Base-by-base conservation (phyloP, 768 basidiomycete genomes). In the Royoungia palumana region DNA sequence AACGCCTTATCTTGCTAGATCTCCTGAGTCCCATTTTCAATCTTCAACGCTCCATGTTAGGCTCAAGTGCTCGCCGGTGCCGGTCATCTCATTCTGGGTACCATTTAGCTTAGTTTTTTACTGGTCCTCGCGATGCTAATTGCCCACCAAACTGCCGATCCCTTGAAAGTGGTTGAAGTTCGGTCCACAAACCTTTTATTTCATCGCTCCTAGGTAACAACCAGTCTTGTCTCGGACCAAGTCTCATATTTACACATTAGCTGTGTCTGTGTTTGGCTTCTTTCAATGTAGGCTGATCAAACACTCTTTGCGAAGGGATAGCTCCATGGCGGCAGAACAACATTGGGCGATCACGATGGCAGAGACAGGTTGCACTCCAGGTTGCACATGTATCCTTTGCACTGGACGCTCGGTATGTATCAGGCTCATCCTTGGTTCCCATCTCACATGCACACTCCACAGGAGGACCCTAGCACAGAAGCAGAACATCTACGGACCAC, bases 331-430 rank as follows among this genome's bases (percentile, higher is more conserved):
- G 35, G 44, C 27, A 35, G 46, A 46, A 42, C 53, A 49, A 28
- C 56, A 44, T 14, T 56, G 54, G 57, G 44, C 47, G 17, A 19
- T 59, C n/a, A 21, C 22, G 6, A 59, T 56, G 57, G 35, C 44
- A 38, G 46, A 30, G 25, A 38, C 28, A 4, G 30, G 16, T 22
- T 59, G 57, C n/a, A 13, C 28, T 21, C 41, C 19, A 4, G 49
- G 46, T 36, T 56, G 53, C 40, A 37, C 30, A n/a, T 59, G 57
- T 16, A 35, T 14, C 32, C 22, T 49, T 20, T 59, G 58, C 20
- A 32, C 40, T 8, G n/a, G 42, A 34, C 28, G 13, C 25, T 21
- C 25, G 39, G 54, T 57, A 46, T 28, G 49, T 48, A n/a, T 27
- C 2, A 13, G 22, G 20, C 24, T 39, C n/a, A 3, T 6, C 14